A percentile compares a stretch with the other conserved stretches of the same genome.
Evolutionary conservation across 2,329 filamentous ascomycete species (phyloP).

Genomic region (Xylaria digitata): DNA sequence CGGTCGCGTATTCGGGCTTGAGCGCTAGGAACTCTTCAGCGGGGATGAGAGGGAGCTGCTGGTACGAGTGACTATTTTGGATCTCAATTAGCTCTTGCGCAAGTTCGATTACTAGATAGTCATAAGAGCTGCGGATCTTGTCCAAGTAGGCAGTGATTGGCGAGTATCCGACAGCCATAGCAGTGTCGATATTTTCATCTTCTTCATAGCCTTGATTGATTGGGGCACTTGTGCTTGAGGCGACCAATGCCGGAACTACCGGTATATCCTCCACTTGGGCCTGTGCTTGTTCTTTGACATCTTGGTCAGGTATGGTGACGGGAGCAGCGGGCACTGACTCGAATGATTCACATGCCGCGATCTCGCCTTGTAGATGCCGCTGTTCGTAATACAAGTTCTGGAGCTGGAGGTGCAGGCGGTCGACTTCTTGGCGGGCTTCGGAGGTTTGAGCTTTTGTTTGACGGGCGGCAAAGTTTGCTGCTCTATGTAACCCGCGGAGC

Average conservation of each 20-base stretch:
- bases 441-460: constrained; percentile 88
- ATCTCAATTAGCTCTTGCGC: constrained; percentile 42
- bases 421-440: constrained; percentile 89
- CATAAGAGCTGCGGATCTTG: constrained; percentile 22
- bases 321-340: constrained; percentile 70
- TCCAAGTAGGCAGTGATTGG: not conserved
- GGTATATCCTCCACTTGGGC: constrained; percentile 11
- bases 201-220: constrained; percentile 4
- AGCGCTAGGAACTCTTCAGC: constrained; percentile 82
- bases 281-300: constrained; percentile 21
- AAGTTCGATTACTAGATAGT: constrained; percentile 26
- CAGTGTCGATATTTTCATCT: not conserved
- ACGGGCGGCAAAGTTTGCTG: constrained; percentile 82
- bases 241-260: constrained; percentile 28
- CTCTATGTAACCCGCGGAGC: constrained; percentile 83
- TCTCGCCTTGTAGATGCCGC: constrained; percentile 88
- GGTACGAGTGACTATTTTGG: constrained; percentile 80
- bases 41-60: constrained; percentile 84
- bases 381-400: constrained; percentile 98
- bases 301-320: constrained; percentile 9
- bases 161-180: not conserved
- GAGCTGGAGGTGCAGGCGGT: constrained; percentile 88
- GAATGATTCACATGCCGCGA: constrained; percentile 88
- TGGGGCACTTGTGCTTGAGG: not conserved
- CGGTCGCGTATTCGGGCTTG: constrained; percentile 78